phyloP scores from a whole-genome alignment of 345 rosid species.

The Camelina hispida region DNA sequence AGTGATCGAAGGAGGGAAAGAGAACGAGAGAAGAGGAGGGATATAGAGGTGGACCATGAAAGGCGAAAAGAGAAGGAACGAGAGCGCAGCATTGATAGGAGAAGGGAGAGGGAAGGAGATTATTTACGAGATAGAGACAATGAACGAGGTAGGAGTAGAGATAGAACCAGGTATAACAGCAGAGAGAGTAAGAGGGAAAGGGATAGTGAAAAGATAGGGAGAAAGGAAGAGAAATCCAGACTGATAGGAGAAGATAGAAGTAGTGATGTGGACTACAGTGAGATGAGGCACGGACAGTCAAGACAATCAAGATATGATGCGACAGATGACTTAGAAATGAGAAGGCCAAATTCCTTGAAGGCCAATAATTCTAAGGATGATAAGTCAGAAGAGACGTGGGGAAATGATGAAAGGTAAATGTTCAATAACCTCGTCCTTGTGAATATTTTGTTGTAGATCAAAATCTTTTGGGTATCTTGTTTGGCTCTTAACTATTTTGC shows the following conservation, averaged over 20 bases:
- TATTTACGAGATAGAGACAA: constrained; percentile 43
- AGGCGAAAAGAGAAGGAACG: constrained; percentile 52
- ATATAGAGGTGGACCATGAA: constrained; percentile 49
- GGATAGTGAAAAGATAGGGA: constrained; percentile 56
- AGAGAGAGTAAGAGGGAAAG: constrained; percentile 51
- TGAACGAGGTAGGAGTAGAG: constrained; percentile 54
- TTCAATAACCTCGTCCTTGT: constrained; percentile 11
- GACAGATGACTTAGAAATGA: constrained; percentile 38
- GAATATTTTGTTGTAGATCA: background rate
- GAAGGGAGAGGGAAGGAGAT: constrained; percentile 52
- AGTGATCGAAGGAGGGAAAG: constrained; percentile 52
- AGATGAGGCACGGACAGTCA: constrained; percentile 45
- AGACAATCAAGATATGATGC: constrained; percentile 47
- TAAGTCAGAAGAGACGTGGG: constrained; percentile 42
- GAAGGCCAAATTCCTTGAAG: constrained; percentile 43
- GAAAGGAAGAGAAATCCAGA: constrained; percentile 51
- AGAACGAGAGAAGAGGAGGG: constrained; percentile 56
- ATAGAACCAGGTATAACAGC: constrained; percentile 46
- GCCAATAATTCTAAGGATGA: constrained; percentile 43
- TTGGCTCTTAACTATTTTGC: constrained; percentile 19
- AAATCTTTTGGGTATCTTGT: constrained; percentile 9
- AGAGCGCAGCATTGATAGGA: constrained; percentile 55
- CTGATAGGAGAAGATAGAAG: constrained; percentile 46
- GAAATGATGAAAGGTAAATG: constrained; percentile 53
- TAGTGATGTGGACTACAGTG: constrained; percentile 40